Conservation (phyloP, 768 basidiomycete species). For the Rhodotorula kratochvilovae region DNA sequence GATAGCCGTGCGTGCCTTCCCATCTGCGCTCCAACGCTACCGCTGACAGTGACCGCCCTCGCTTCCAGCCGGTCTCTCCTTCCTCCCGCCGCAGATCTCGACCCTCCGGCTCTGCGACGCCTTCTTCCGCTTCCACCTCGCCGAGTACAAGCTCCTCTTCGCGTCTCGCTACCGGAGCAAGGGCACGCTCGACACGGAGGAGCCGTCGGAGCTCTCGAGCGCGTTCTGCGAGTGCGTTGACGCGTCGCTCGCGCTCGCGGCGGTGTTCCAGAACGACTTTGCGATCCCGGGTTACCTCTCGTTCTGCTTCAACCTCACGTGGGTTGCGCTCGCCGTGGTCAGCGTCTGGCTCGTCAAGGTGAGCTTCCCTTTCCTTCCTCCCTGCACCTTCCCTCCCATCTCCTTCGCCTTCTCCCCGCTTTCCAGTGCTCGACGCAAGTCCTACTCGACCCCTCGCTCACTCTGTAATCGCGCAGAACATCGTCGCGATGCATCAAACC, state of each 20-base stretch:
- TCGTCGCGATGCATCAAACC: not conserved
- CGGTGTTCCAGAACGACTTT: not conserved
- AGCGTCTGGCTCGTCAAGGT: conserved; percentile 1
- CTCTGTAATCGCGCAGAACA: conserved; percentile 1
- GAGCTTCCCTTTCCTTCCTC: not conserved
- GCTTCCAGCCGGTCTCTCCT: not conserved
- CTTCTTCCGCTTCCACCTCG: not conserved
- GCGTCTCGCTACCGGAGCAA: too few species aligned
- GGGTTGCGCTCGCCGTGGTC: not conserved
- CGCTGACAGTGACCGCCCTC: not conserved
- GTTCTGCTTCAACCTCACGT: conserved; percentile 1
- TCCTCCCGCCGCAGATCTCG: not conserved
- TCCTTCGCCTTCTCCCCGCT: too few species aligned
- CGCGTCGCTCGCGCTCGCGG: not conserved
- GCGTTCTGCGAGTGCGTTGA: not conserved
- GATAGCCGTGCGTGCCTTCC: not conserved
- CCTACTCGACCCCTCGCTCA: not conserved
- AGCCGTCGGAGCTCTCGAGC: not conserved
- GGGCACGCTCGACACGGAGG: not conserved
- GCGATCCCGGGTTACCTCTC: not conserved
- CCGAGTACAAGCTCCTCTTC: not conserved
- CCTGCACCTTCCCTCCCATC: not conserved
- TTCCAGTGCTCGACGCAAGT: not conserved
- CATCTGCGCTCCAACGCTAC: not conserved
- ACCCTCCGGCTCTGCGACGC: not conserved